These are phyloP conservation scores for Fusarium acutatum DNA, from an alignment of 2,329 filamentous ascomycete species.

Conservation along the genomic window DNA sequence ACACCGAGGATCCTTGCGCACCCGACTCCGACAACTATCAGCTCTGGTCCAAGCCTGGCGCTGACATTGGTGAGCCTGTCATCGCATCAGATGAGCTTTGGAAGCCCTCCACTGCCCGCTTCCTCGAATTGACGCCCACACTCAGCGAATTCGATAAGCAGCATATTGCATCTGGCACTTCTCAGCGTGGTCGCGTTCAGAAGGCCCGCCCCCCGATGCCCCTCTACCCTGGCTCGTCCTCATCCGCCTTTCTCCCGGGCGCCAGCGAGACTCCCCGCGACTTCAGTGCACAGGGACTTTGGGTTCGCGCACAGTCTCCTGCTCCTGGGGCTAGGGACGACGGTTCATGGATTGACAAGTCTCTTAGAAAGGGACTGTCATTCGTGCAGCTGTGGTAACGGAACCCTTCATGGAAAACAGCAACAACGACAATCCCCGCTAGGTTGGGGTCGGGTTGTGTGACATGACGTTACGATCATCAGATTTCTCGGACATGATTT, in stretches of 20 bases:
- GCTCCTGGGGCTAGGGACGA: constrained; percentile 26
- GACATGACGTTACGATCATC: constrained; percentile 28
- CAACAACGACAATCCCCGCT: constrained; percentile 1
- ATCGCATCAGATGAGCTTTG: constrained; percentile 31
- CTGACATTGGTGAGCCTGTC: not conserved
- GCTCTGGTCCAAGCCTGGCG: constrained; percentile 37
- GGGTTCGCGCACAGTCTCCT: constrained; percentile 26
- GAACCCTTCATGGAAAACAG: constrained; percentile 9
- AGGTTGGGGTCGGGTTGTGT: constrained; percentile 2
- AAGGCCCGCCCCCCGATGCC: constrained; percentile 35
- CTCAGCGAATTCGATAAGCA: constrained; percentile 29
- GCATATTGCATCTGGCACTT: constrained; percentile 34
- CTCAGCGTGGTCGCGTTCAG: constrained; percentile 30
- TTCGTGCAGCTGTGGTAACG: constrained; percentile 34
- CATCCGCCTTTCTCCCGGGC: constrained; percentile 36
- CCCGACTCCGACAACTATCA: constrained; percentile 30
- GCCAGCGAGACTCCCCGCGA: constrained; percentile 40
- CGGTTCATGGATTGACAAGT: constrained; percentile 38
- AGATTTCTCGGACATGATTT: constrained; percentile 23
- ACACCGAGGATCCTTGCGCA: constrained; percentile 8
- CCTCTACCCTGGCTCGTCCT: constrained; percentile 30
- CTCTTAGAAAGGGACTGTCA: constrained; percentile 34
- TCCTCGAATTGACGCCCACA: constrained; percentile 32
- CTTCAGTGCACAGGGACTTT: constrained; percentile 39
- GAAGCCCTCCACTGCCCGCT: constrained; percentile 32